Base-by-base conservation (phyloP, 75 land plant genomes). In the Sequoia sempervirens region DNA sequence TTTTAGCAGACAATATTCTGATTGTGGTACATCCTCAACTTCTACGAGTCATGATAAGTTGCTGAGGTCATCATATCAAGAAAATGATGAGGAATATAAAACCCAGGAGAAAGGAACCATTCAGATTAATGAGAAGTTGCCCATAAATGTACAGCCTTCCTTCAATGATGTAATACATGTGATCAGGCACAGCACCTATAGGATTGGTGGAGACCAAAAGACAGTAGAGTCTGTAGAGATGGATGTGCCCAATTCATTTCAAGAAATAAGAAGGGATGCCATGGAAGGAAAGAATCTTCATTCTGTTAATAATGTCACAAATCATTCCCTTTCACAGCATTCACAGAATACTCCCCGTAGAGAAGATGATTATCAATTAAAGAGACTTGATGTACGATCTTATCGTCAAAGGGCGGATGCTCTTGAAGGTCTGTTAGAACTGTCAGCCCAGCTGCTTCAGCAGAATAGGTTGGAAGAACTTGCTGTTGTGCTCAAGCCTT, bases 341-440 rank as follows among this genome's bases (percentile, higher is more conserved):
- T 78, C 80, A 45, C 80, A 43, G 47, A 78, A 78, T 54, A 18
- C 32, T 50, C 82, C 82, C 40, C 82, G 47, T 64, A 78, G 32
- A 53, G 82, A 81, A n/a, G 82, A 50, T 30, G 82, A 81, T 32
- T 12, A 32, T 32, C 73, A 70, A 70, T 8, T 32, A 30, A 87
- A 85, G 82, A 90, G 91, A 26, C 83, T 88, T 81, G 99, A 98
- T 85, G 94, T 93, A 14, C 93, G 89, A 50, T 96, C 99, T 15
- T 97, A 92, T 82, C 89, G 92, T 80, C 99, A 98, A 82, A 95
- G 99, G 85, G 99, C 99, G 17, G 99, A 96, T 66, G 99, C 99
- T 74, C 91, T 96, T 26, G 99, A 98, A 89, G 99, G 93, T 40
- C 86, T 98, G 74, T 64, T 98, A 84, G 99, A 98, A 82, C 86